Conservation (phyloP, 805 yeast species). For the Tetrapisispora iriomotensis region DNA sequence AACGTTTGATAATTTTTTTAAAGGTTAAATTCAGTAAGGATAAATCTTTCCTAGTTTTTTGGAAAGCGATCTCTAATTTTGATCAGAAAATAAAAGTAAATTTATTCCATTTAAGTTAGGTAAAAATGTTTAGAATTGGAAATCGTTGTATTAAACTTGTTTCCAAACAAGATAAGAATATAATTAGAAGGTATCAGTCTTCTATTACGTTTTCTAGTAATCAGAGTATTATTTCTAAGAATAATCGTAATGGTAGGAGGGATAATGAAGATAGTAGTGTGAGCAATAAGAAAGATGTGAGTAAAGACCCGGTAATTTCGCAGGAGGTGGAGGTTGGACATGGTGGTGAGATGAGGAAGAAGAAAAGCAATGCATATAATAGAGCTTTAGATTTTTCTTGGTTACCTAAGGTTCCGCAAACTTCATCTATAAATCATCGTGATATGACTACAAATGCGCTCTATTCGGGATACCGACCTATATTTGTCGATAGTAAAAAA, state of each 20-base stretch:
- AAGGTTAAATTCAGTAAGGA: too few relatives aligned
- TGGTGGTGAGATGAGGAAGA: too few relatives aligned
- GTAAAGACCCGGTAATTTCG: neutral
- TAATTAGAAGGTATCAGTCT: conserved; percentile 14
- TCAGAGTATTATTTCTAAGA: conserved; percentile 11
- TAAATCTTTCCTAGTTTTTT: too few relatives aligned
- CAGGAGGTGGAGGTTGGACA: neutral
- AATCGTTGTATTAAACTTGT: too few relatives aligned
- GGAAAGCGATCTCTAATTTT: too few relatives aligned
- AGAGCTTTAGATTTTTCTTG: conserved; percentile 16
- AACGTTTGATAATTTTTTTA: too few relatives aligned
- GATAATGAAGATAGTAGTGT: neutral
- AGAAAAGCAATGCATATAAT: conserved; percentile 1
- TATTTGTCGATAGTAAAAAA: conserved; percentile 13
- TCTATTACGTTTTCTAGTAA: conserved; percentile 18
- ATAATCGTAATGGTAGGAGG: conserved; percentile 4
- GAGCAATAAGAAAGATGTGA: neutral
- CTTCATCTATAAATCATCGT: conserved; percentile 16
- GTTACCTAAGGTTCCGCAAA: conserved; percentile 25
- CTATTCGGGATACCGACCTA: conserved; percentile 27
- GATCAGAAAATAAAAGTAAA: too few relatives aligned
- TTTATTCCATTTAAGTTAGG: too few relatives aligned
- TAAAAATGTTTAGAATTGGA: too few relatives aligned
- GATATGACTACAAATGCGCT: conserved; percentile 20
- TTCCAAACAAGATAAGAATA: too few relatives aligned